These are phyloP conservation scores for Dioscorea alata DNA, from an alignment of 106 monocot genomes.

Conservation along the genomic window DNA sequence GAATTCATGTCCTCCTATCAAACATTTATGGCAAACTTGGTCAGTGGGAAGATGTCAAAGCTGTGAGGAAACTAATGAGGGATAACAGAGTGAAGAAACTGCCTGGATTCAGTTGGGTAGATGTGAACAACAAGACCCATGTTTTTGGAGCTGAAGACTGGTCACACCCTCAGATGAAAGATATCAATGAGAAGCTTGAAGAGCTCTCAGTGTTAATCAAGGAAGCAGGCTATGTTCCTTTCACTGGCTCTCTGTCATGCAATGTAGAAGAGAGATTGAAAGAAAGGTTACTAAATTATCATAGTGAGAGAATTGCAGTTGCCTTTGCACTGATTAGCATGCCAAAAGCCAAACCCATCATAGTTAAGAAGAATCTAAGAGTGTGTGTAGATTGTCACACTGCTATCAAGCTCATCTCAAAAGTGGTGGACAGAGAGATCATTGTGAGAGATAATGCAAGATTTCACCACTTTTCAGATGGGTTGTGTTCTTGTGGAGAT, in stretches of 20 bases:
- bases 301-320: slow-evolving; percentile 71
- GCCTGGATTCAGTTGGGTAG: slow-evolving; percentile 56
- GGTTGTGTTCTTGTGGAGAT: slow-evolving; percentile 68
- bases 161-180: slow-evolving; percentile 36
- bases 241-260: slow-evolving; percentile 17
- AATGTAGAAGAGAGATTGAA: slow-evolving; percentile 46
- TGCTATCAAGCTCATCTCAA: slow-evolving; percentile 60
- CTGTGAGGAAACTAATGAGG: slow-evolving; percentile 37
- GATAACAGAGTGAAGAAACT: slow-evolving; percentile 41
- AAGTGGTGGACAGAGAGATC: slow-evolving; percentile 47
- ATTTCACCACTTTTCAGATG: slow-evolving; percentile 65
- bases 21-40: slow-evolving; percentile 41
- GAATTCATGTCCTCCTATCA: slow-evolving; percentile 45
- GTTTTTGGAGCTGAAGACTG: slow-evolving; percentile 39
- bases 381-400: slow-evolving; percentile 62
- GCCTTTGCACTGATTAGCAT: slow-evolving; percentile 50
- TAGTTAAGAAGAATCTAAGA: slow-evolving; percentile 66
- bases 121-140: slow-evolving; percentile 55
- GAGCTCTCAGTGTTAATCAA: slow-evolving; percentile 29
- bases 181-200: slow-evolving; percentile 53
- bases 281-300: slow-evolving; percentile 44
- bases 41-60: slow-evolving; percentile 52
- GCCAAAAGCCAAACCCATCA: slow-evolving; percentile 31
- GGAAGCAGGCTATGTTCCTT: slow-evolving; percentile 54
- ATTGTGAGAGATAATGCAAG: slow-evolving; percentile 55